Conservation (phyloP, 371 early-diverging fungal species). For the Coemansia sp. region DNA sequence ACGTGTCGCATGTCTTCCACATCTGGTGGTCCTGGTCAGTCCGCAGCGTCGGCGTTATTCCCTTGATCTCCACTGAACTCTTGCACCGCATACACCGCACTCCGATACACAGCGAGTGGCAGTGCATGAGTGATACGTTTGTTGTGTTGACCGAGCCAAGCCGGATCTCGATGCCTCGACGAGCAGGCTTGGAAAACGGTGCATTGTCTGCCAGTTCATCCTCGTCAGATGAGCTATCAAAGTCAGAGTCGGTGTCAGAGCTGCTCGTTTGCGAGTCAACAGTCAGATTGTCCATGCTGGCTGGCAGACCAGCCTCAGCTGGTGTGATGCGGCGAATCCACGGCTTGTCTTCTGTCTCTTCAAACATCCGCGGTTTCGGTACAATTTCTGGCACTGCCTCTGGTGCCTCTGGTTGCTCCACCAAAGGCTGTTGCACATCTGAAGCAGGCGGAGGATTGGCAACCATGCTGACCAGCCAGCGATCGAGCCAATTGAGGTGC, state of each 20-base stretch:
- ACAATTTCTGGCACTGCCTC: neutral
- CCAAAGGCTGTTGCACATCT: neutral
- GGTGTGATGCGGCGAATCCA: constrained; percentile 37
- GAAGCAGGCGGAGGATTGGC: constrained; percentile 10
- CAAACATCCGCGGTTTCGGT: constrained; percentile 8
- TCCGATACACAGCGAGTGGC: constrained; percentile 59
- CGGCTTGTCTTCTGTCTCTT: constrained; percentile 19
- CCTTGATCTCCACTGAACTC: constrained; percentile 56
- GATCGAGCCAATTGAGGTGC: constrained; percentile 53
- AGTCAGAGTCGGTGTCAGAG: constrained; percentile 19
- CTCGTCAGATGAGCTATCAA: constrained; percentile 25
- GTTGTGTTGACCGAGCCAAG: constrained; percentile 59
- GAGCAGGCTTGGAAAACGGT: constrained; percentile 35
- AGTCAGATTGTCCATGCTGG: constrained; percentile 1
- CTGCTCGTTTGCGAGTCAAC: neutral
- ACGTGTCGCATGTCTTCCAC: constrained; percentile 69
- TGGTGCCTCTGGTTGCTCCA: neutral
- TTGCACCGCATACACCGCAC: constrained; percentile 78
- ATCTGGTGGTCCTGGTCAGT: constrained; percentile 54
- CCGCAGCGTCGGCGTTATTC: constrained; percentile 52
- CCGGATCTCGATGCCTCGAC: constrained; percentile 69
- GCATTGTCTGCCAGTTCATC: constrained; percentile 9
- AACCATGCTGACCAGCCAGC: constrained; percentile 31
- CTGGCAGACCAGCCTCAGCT: constrained; percentile 26
- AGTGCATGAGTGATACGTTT: constrained; percentile 64